Evolutionary conservation across 345 rosid genomes (phyloP).

Genomic region (Salix brachista): DNA sequence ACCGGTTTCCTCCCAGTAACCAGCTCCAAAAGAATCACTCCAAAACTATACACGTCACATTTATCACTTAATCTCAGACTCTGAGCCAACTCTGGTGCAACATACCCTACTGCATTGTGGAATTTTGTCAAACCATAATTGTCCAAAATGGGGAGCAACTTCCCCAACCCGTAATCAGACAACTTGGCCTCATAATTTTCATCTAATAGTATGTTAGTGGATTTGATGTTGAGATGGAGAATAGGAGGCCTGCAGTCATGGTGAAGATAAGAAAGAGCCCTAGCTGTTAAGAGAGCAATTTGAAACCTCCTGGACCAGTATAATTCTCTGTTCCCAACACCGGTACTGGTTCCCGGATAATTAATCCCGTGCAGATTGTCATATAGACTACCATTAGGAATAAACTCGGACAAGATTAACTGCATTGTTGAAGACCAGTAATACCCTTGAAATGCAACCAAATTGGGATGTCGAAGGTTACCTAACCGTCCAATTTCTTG

Average conservation of each 20-base stretch:
- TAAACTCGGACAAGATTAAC: slow-evolving; percentile 68
- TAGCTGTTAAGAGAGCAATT: slow-evolving; percentile 82
- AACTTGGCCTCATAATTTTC: slow-evolving; percentile 70
- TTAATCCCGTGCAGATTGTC: slow-evolving; percentile 62
- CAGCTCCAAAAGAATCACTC: slow-evolving; percentile 88
- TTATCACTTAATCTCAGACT: slow-evolving; percentile 72
- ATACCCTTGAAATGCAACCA: slow-evolving; percentile 81
- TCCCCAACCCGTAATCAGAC: slow-evolving; percentile 81
- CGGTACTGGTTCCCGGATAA: slow-evolving; percentile 59
- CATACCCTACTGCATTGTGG: slow-evolving; percentile 91
- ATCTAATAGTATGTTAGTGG: slow-evolving; percentile 77
- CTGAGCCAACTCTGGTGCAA: slow-evolving; percentile 95
- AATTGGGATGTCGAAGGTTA: slow-evolving; percentile 63
- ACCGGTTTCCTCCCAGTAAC: slow-evolving; percentile 91
- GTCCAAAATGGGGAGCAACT: slow-evolving; percentile 77
- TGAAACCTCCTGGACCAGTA: slow-evolving; percentile 81
- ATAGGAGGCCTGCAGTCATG: slow-evolving; percentile 84
- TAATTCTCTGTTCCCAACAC: slow-evolving; percentile 57
- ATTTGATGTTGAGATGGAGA: slow-evolving; percentile 90
- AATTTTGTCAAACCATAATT: slow-evolving; percentile 63
- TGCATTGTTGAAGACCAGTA: slow-evolving; percentile 87
- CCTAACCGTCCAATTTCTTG: slow-evolving; percentile 77
- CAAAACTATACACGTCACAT: slow-evolving; percentile 87
- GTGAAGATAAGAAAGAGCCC: slow-evolving; percentile 86
- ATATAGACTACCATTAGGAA: slow-evolving; percentile 70